Evolutionary conservation across 2,329 filamentous ascomycete species (phyloP), one percentile per base, ranked within the genome.

Genomic region (Epichloe hybrida): DNA sequence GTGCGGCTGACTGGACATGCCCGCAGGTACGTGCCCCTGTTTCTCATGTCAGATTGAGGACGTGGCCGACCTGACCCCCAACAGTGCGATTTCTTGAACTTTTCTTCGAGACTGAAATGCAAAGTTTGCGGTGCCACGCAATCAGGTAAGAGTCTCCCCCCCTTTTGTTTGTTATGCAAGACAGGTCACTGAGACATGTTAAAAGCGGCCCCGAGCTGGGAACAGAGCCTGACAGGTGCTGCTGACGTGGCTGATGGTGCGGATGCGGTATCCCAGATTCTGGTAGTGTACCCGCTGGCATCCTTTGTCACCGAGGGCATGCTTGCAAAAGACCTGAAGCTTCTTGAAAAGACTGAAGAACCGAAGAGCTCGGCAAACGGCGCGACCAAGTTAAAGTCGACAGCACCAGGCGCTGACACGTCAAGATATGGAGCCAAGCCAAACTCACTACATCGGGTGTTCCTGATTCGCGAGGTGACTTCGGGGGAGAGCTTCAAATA

Each of bases 401-500:
- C 77, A 1, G 77, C 77, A 0, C 76, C 77, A 0, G 72, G 72
- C 5, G 72, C 70, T 38, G 75, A 77, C 53, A 73, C 72, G 8
- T 69, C 76, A 20, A 82, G 83, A 12, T 72, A 83, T 1, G 87
- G 87, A 39, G 87, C 88, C 4, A 79, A 76, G 51, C 80, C 83
- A 35, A 81, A 83, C 20, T 88, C 86, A n/a, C 69, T 94, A 8
- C 79, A 84, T 54, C 80, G 88, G 48, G 80, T 93, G 2, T 79
- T 93, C 54, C 69, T 94, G 27, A 82, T 93, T 59, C 79, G 88
- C 50, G 85, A 91, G 61, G 76, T 81, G 43, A 74, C 73, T 53
- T 84, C 75, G 4, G 77, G 87, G 87, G 82, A 86, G 53, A 88
- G 83, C 48, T 86, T 86, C 74, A 79, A 83, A 57, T 94, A 88